phyloP scores from a whole-genome alignment of 371 early-diverging fungal species.

The Mortierella sp. region DNA sequence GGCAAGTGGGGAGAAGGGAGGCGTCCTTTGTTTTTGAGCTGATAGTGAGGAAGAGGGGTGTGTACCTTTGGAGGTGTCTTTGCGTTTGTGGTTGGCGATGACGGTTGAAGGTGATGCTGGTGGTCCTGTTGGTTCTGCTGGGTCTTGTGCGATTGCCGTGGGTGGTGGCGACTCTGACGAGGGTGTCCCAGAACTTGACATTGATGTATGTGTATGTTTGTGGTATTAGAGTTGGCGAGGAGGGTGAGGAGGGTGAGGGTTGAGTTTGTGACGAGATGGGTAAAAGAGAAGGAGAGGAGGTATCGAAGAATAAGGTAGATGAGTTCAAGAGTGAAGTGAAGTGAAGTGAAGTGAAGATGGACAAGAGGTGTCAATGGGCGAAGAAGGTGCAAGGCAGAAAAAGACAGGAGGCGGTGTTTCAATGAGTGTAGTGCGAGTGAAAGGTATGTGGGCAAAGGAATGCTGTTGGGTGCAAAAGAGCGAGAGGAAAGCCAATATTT shows the following conservation, averaged over 20 bases:
- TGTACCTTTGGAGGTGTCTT: slow-evolving; percentile 64
- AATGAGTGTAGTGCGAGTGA: not conserved
- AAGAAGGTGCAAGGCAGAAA: not conserved
- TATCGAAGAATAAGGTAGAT: not conserved
- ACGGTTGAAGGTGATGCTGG: slow-evolving; percentile 54
- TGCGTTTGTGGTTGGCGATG: slow-evolving; percentile 59
- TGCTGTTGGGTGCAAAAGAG: not conserved
- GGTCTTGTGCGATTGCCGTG: slow-evolving; percentile 11
- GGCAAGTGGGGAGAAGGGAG: not conserved
- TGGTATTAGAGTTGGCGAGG: not conserved
- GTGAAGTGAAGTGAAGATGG: not conserved
- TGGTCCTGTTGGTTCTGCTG: slow-evolving; percentile 33
- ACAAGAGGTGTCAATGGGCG: not conserved
- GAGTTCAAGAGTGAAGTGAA: not conserved
- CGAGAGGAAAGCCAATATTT: not conserved
- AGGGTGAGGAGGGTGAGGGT: not conserved
- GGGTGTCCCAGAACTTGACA: slow-evolving; percentile 54
- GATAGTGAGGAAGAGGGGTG: not conserved
- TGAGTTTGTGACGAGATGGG: not conserved
- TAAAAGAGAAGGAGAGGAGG: not conserved
- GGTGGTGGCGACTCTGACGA: slow-evolving; percentile 50
- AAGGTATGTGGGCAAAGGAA: no score
- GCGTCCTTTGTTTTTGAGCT: not conserved
- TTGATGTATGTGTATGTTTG: slow-evolving; percentile 14
- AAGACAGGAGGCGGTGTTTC: slow-evolving; percentile 2